These are phyloP conservation scores for Leccinum barrowsii DNA, from an alignment of 768 basidiomycete species.

Conservation along the genomic window DNA sequence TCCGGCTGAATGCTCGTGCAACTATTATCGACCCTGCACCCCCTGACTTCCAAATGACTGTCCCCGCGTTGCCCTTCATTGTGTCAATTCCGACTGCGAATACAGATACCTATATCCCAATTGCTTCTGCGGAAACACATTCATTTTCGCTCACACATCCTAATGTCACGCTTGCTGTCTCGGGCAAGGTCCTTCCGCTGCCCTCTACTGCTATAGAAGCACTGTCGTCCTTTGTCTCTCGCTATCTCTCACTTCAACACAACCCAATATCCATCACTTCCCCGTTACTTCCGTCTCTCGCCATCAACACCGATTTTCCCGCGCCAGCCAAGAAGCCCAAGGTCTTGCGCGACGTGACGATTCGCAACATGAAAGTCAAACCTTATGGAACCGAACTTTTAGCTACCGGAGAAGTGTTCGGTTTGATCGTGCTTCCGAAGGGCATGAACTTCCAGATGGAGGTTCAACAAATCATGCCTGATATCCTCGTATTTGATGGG, in stretches of 20 bases:
- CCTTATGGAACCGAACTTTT: slow-evolving; percentile 46
- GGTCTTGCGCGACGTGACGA: slow-evolving; percentile 68
- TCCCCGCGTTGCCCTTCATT: slow-evolving; percentile 60
- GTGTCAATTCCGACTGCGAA: slow-evolving; percentile 44
- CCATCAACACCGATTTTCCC: slow-evolving; percentile 56
- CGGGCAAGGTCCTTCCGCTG: slow-evolving; percentile 57
- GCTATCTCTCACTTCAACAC: slow-evolving; percentile 55
- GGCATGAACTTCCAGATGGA: slow-evolving; percentile 66
- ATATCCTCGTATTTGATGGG: slow-evolving; percentile 77
- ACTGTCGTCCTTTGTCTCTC: slow-evolving; percentile 60
- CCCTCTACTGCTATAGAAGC: slow-evolving; percentile 34
- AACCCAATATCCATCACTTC: slow-evolving; percentile 59
- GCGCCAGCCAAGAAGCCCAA: slow-evolving; percentile 60
- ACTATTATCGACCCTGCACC: slow-evolving; percentile 59
- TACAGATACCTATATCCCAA: slow-evolving; percentile 33
- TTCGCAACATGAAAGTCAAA: slow-evolving; percentile 71
- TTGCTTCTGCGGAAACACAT: slow-evolving; percentile 52
- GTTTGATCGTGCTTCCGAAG: slow-evolving; percentile 60
- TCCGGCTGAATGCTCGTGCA: slow-evolving; percentile 50
- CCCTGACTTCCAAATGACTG: slow-evolving; percentile 42
- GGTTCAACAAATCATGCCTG: slow-evolving; percentile 65
- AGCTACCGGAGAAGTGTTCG: slow-evolving; percentile 69
- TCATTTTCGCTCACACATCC: slow-evolving; percentile 64
- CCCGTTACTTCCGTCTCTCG: slow-evolving; percentile 48
- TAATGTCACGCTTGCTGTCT: slow-evolving; percentile 58